A percentile compares a stretch with the other conserved stretches of the same genome.
Conservation (phyloP, 2,329 filamentous ascomycete genomes). For the Colletotrichum chlorophyti region DNA sequence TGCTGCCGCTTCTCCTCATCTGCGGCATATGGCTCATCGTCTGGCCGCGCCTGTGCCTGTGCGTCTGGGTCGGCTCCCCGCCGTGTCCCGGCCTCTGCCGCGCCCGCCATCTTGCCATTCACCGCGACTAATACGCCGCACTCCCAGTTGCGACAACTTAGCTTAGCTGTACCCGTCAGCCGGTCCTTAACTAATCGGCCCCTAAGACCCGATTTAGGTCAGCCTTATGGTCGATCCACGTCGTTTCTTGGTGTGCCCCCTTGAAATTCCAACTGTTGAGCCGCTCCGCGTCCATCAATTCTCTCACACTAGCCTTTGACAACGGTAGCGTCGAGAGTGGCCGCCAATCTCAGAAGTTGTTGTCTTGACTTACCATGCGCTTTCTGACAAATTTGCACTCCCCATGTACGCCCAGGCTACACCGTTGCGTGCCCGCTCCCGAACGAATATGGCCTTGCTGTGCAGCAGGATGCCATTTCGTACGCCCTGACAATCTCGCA, state of each 20-base stretch:
- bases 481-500: conserved; percentile 79
- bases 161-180: conserved; percentile 70
- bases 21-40: too few species aligned
- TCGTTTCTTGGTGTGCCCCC: conserved; percentile 8
- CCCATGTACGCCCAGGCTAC: conserved; percentile 84
- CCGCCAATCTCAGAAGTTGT: conserved; percentile 30
- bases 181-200: conserved; percentile 78
- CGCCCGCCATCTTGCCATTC: conserved; percentile 27
- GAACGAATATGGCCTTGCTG: conserved; percentile 75
- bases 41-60: conserved; percentile 8
- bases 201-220: conserved; percentile 53
- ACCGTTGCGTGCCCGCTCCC: conserved; percentile 8
- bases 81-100: conserved; percentile 19
- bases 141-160: conserved; percentile 94
- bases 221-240: conserved; percentile 25
- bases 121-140: conserved; percentile 84
- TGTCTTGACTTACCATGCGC: conserved; percentile 77
- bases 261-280: background rate
- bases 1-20: conserved; percentile 11
- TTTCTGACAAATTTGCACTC: conserved; percentile 90
- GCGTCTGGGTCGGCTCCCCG: conserved; percentile 28
- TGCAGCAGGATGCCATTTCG: conserved; percentile 82
- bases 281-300: background rate
- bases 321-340: background rate
- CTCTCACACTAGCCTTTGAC: background rate